Conservation (phyloP, 2,329 filamentous ascomycete species). For the Metarhizium rileyi region DNA sequence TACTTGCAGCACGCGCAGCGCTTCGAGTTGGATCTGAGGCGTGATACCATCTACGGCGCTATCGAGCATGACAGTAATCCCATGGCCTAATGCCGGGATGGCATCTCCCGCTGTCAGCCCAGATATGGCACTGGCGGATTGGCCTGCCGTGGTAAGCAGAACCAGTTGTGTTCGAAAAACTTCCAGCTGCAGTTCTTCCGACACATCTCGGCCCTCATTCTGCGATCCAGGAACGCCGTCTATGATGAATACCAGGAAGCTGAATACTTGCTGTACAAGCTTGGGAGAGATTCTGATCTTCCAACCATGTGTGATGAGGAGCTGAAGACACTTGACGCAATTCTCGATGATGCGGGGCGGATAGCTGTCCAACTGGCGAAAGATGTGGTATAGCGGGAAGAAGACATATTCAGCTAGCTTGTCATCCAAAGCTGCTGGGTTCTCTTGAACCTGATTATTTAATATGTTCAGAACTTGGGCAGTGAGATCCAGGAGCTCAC, state of each 20-base stretch:
- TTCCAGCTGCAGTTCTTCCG: slow-evolving; percentile 67
- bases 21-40: slow-evolving; percentile 59
- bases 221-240: slow-evolving; percentile 55
- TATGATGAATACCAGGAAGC: slow-evolving; percentile 72
- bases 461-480: slow-evolving; percentile 37
- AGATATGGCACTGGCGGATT: slow-evolving; percentile 37
- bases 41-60: slow-evolving; percentile 56
- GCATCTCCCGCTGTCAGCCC: slow-evolving; percentile 46
- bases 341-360: slow-evolving; percentile 66
- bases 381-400: slow-evolving; percentile 81
- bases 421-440: slow-evolving; percentile 53
- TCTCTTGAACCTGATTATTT: slow-evolving; percentile 29
- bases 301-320: slow-evolving; percentile 75
- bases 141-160: slow-evolving; percentile 51
- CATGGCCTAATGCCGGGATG: slow-evolving; percentile 72
- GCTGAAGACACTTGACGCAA: slow-evolving; percentile 62
- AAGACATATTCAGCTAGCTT: slow-evolving; percentile 91
- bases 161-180: slow-evolving; percentile 60
- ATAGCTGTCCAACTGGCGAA: slow-evolving; percentile 64
- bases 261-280: slow-evolving; percentile 74
- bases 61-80: slow-evolving; percentile 71
- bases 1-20: slow-evolving; percentile 52
- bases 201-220: slow-evolving; percentile 30
- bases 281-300: slow-evolving; percentile 57
- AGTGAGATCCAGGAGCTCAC: slow-evolving; percentile 35